phyloP scores from a whole-genome alignment of 305 asterid species.

The Fraxinus greggii region DNA sequence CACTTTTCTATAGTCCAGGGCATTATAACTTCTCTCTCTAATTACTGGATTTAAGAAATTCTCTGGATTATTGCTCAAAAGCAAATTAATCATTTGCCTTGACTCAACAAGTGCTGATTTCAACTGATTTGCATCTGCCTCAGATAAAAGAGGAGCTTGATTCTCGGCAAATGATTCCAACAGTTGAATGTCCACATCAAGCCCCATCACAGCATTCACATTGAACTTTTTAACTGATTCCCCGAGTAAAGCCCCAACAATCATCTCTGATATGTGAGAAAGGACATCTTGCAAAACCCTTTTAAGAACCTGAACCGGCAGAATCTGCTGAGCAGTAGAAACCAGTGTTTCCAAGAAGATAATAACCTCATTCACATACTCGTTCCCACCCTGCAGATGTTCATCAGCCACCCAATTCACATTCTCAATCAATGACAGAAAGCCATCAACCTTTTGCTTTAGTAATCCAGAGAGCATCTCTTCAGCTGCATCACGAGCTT shows the following conservation, averaged over 20 bases:
- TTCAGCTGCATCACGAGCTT: constrained; percentile 89
- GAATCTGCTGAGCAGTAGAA: constrained; percentile 86
- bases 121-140: constrained; percentile 60
- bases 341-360: constrained; percentile 84
- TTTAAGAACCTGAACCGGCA: constrained; percentile 81
- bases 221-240: constrained; percentile 83
- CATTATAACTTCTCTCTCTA: constrained; percentile 82
- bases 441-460: constrained; percentile 94
- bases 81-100: constrained; percentile 87
- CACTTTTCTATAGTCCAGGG: constrained; percentile 77
- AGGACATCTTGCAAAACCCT: constrained; percentile 87
- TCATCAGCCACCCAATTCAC: constrained; percentile 95
- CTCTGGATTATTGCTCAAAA: constrained; percentile 89
- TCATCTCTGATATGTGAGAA: constrained; percentile 83
- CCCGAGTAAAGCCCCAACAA: constrained; percentile 67
- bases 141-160: constrained; percentile 68
- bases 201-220: constrained; percentile 68
- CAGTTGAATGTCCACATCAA: constrained; percentile 69
- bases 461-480: constrained; percentile 76
- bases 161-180: constrained; percentile 94
- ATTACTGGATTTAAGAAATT: constrained; percentile 89
- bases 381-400: constrained; percentile 73
- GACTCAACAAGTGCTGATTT: constrained; percentile 77
- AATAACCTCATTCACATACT: constrained; percentile 81
- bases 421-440: constrained; percentile 76